phyloP scores from a whole-genome alignment of 1,284 basidiomycete species.

The Fistulinella cinereoalba region DNA sequence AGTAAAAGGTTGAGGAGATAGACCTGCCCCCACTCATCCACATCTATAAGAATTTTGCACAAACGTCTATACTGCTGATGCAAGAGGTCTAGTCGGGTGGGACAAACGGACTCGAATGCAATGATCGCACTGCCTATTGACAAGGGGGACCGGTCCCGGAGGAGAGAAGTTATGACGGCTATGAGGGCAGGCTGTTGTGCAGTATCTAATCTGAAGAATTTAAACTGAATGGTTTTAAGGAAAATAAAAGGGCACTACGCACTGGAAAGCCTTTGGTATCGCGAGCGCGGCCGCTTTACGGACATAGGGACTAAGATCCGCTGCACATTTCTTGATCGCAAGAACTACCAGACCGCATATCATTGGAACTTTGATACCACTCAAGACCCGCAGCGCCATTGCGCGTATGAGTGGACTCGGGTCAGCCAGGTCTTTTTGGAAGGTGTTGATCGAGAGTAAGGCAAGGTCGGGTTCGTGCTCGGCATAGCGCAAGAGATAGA shows the following conservation, averaged over 20 bases:
- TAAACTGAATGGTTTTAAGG: background rate
- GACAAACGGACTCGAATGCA: conserved; percentile 84
- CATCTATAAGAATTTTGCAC: conserved; percentile 82
- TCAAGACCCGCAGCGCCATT: conserved; percentile 92
- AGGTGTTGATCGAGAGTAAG: conserved; percentile 96
- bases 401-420: conserved; percentile 89
- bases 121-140: conserved; percentile 85
- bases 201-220: conserved; percentile 62
- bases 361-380: conserved; percentile 86
- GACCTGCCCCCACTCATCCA: conserved; percentile 96
- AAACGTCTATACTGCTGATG: conserved; percentile 88
- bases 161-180: conserved; percentile 69
- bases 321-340: conserved; percentile 87
- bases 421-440: conserved; percentile 95
- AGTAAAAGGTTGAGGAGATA: conserved; percentile 76
- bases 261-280: conserved; percentile 85
- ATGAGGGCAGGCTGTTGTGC: conserved; percentile 72
- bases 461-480: conserved; percentile 92
- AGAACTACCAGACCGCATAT: conserved; percentile 85
- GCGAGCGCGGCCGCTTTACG: conserved; percentile 89
- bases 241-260: conserved; percentile 28
- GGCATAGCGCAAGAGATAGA: conserved; percentile 93
- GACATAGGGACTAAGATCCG: conserved; percentile 91
- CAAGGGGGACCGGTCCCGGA: conserved; percentile 83
- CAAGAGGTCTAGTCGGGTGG: conserved; percentile 80